Evolutionary conservation across 2,329 filamentous ascomycete genomes (phyloP).

Genomic region (Epichloe glyceriae): DNA sequence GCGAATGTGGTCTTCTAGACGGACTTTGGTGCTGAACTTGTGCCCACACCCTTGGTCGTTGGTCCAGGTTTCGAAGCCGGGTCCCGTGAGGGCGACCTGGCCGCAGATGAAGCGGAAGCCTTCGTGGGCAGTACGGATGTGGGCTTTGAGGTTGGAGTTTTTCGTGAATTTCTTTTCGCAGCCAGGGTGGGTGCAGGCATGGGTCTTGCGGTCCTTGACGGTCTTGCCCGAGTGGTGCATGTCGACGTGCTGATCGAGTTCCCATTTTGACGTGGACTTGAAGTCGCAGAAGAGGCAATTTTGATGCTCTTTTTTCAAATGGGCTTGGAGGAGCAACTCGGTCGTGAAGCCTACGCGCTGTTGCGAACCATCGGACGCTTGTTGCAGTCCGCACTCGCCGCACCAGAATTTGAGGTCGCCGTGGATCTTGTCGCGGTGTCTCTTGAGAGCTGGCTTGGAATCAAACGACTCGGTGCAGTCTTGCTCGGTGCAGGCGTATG

Average conservation of each 20-base stretch:
- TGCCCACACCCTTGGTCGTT: conserved; percentile 58
- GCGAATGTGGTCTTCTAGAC: conserved; percentile 72
- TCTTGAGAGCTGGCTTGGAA: conserved; percentile 54
- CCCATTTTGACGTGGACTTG: conserved; percentile 50
- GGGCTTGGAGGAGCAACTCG: conserved; percentile 55
- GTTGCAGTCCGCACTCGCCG: conserved; percentile 47
- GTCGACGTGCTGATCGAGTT: conserved; percentile 67
- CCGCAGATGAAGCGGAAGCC: conserved; percentile 72
- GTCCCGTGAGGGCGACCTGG: conserved; percentile 43
- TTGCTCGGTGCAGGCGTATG: conserved; percentile 54
- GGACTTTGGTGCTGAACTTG: conserved; percentile 62
- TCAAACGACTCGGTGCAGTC: conserved; percentile 60
- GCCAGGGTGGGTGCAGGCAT: conserved; percentile 51
- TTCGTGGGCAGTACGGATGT: conserved; percentile 66
- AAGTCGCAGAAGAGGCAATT: conserved; percentile 63
- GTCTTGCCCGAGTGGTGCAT: conserved; percentile 54
- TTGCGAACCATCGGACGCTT: conserved; percentile 25
- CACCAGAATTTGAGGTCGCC: conserved; percentile 62
- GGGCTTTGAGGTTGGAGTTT: conserved; percentile 68
- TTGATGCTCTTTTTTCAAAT: conserved; percentile 62
- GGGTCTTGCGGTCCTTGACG: conserved; percentile 50
- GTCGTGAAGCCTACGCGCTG: conserved; percentile 54
- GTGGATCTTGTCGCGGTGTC: conserved; percentile 60
- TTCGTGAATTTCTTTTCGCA: conserved; percentile 72
- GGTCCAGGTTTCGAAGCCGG: conserved; percentile 51